Evolutionary conservation across 495 filamentous ascomycete genomes (phyloP), one percentile per base, ranked within the genome.

Genomic region (Neurospora cerealis): DNA sequence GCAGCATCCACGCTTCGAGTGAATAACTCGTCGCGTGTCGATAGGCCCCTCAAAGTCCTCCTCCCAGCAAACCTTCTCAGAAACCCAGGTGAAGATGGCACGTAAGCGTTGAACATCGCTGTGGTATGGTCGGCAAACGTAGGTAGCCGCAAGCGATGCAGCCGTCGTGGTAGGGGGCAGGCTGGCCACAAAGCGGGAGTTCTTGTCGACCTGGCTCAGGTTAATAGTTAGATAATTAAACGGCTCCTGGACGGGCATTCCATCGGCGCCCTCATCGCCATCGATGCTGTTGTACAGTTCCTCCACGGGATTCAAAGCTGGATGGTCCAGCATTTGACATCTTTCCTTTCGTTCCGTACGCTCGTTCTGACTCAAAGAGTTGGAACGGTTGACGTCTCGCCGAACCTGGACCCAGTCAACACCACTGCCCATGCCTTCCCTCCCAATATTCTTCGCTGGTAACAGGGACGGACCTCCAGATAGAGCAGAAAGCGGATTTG

Each of bases 401-500:
- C 96, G 91, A 36, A 98, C 94, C 79, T 98, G 94, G 36, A 98
- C 92, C 95, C 96, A 99, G 79, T 98, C 96, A 34, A 92, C 89
- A 38, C 86, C 82, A 46, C 82, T 87, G 7, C 87, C 87, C 4
- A 90, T 82, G 5, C 90, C 93, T 44, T 95, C 93, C 60, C 89
- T 85, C 28, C 88, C 87, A 86, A 82, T 24, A 91, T 87, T 15
- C 54, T 66, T 66, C 85, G 84, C 54, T 85, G 85, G 34, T 87
- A 78, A 19, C 85, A 88, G 36, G 54, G 54, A 66, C 54, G 54
- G 54, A 9, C 74, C 72, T 2, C 70, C 66, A 6, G 76, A 71
- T 3, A 78, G 39, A 21, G 74, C 71, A 66, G 54, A 66, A 66
- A 66, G 54, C 54, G 54, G 54, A 66, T 66, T 66, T 19, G 54